Evolutionary conservation across 2,329 filamentous ascomycete genomes (phyloP).

Genomic region (Fusarium scirpi): DNA sequence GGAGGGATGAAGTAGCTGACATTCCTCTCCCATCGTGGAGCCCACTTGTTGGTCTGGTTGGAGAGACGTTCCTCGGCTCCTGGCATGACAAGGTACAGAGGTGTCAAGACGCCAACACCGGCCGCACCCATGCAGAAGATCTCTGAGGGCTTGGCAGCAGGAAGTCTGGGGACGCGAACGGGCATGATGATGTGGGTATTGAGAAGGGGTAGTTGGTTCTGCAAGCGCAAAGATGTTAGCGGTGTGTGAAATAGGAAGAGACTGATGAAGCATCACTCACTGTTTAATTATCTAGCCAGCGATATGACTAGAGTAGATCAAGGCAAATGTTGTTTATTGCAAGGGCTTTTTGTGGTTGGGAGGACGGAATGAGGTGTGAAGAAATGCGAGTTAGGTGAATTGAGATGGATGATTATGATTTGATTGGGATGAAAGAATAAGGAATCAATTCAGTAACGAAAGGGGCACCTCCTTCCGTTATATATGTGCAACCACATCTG

Average conservation of each 20-base stretch:
- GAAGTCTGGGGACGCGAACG: conserved; percentile 60
- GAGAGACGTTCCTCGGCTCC: conserved; percentile 67
- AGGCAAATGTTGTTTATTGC: neutral
- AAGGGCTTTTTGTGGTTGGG: neutral
- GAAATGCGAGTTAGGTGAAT: neutral
- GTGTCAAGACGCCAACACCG: conserved; percentile 65
- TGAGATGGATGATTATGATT: neutral
- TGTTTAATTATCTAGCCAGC: conserved; percentile 13
- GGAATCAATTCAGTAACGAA: neutral
- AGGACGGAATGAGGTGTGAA: neutral
- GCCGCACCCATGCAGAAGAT: conserved; percentile 66
- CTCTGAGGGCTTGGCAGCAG: conserved; percentile 62
- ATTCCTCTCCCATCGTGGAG: conserved; percentile 70
- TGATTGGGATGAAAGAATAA: conserved; percentile 15
- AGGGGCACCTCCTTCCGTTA: conserved; percentile 25
- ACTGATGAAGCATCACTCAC: conserved; percentile 9
- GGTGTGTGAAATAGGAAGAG: neutral
- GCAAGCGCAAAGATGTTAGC: conserved; percentile 13
- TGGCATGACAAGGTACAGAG: conserved; percentile 68
- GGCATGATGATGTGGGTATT: conserved; percentile 59
- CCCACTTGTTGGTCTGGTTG: conserved; percentile 68
- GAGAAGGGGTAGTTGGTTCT: neutral
- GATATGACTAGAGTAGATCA: neutral
- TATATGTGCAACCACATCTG: conserved; percentile 29
- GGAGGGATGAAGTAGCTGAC: conserved; percentile 65